Conservation (phyloP, 129 eudicot species). For the Pseudognaphalium luteoalbum region DNA sequence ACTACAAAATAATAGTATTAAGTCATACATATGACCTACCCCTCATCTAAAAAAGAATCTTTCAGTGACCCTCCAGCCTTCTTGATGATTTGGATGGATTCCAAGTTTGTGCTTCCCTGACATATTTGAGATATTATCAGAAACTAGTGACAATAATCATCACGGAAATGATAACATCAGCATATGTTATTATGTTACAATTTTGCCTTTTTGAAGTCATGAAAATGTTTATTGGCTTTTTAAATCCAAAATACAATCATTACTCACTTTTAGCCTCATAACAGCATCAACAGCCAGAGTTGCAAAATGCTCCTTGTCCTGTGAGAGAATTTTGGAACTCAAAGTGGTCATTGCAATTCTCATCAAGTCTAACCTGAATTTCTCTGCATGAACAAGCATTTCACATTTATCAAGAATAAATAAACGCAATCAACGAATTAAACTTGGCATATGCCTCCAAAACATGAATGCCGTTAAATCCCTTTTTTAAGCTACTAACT, state of each 20-base stretch:
- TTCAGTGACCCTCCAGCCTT: slow-evolving; percentile 89
- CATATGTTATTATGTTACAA: not conserved
- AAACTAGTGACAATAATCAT: not conserved
- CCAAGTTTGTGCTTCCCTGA: slow-evolving; percentile 93
- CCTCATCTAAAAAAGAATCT: slow-evolving; percentile 89
- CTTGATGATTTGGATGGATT: slow-evolving; percentile 87
- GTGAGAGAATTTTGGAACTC: slow-evolving; percentile 92
- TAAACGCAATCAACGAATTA: not conserved
- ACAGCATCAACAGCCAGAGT: slow-evolving; percentile 94
- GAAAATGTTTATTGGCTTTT: not conserved
- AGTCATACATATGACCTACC: slow-evolving; percentile 38
- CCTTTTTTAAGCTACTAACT: not conserved
- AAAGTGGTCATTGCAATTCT: slow-evolving; percentile 93
- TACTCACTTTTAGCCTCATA: slow-evolving; percentile 75
- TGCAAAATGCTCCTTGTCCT: slow-evolving; percentile 96
- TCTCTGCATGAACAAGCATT: slow-evolving; percentile 52
- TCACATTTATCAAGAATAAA: not conserved
- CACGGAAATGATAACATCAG: not conserved
- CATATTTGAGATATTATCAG: slow-evolving; percentile 18
- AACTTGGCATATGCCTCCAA: too few relatives aligned
- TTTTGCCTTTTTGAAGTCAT: not conserved
- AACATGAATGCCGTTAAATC: too few relatives aligned
- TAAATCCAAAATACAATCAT: not conserved
- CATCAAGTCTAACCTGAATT: slow-evolving; percentile 75
- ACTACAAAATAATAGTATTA: not conserved